Evolutionary conservation across 2,329 filamentous ascomycete genomes (phyloP), one percentile per base, ranked within the genome.

Genomic region (Aureobasidium leucospermi): DNA sequence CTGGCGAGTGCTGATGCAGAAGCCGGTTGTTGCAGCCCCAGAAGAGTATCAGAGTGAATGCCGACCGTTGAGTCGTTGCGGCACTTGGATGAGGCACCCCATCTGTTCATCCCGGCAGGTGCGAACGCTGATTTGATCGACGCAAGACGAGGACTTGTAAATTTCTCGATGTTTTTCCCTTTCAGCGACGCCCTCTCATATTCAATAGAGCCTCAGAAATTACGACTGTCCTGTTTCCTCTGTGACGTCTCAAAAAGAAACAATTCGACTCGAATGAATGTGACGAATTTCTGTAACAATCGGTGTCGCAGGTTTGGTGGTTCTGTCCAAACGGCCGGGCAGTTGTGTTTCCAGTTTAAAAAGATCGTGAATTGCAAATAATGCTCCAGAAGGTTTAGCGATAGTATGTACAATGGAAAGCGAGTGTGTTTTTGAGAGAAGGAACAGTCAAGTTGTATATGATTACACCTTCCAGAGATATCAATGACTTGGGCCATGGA

Each of bases 261-360:
- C 38, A 43, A 51, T 11, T 38, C 15, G 34, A 51, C 5, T 43
- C n/a, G 38, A 55, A 32, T 28, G 19, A 55, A 31, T 55, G 43
- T 55, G 51, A 42, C 51, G 51, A 55, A 55, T 43, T 23, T 43
- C 51, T 55, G 51, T 55, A 43, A 55, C 51, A 19, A 43, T 55
- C 51, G 51, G 51, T 43, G 51, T 55, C 51, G 51, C 51, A 55
- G 43, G 39, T 55, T 55, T 43, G 51, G 51, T 34, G 51, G 51
- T 15, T 6, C 23, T 10, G 29, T 29, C 49, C 29, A 42, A 55
- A 42, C 51, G 38, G 51, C 28, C 16, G 39, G 13, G 47, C 39
- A 23, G 38, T 13, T 29, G 29, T 31, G 39, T 55, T 55, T 55
- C 39, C 29, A 55, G 29, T 42, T 36, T 39, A 31, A 31, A 55